Percentiles rank a stretch among this genome's conserved stretches.
Conservation (phyloP, 257 asterid genomes). For the Verbascum thapsus region DNA sequence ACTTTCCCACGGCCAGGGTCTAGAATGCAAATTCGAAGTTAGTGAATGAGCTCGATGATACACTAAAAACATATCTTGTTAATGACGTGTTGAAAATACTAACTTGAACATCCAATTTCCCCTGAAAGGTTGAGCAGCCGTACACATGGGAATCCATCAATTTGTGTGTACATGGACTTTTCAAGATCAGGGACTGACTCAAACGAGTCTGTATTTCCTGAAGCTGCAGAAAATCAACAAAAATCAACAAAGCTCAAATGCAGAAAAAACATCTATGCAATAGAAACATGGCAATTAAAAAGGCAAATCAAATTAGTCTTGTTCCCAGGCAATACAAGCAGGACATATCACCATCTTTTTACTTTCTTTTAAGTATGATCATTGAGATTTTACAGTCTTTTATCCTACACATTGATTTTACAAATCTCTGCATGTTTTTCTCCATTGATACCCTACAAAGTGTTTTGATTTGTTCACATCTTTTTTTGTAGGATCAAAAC, state of each 20-base stretch:
- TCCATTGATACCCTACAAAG: no score
- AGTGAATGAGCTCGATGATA: conserved; percentile 26
- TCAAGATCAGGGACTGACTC: conserved; percentile 98
- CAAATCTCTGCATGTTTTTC: no score
- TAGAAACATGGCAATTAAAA: background rate
- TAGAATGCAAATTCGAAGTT: conserved; percentile 37
- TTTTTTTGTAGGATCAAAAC: no score
- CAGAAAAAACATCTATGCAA: conserved; percentile 10
- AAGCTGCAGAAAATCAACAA: conserved; percentile 42
- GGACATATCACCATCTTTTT: background rate
- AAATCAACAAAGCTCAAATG: conserved; percentile 27
- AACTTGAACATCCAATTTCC: conserved; percentile 98
- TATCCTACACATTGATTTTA: no score
- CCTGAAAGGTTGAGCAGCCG: conserved; percentile 93
- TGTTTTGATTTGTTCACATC: no score
- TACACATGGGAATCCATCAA: conserved; percentile 95
- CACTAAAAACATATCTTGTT: conserved; percentile 4
- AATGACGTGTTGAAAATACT: conserved; percentile 34
- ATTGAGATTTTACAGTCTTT: no score
- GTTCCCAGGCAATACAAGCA: conserved; percentile 20
- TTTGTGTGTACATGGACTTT: conserved; percentile 76
- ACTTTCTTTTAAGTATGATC: no score
- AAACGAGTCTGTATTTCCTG: conserved; percentile 59
- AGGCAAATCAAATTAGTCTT: background rate
- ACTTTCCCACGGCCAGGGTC: conserved; percentile 92